Base-by-base conservation (phyloP, 1,284 basidiomycete genomes). In the Marasmius fiardii region DNA sequence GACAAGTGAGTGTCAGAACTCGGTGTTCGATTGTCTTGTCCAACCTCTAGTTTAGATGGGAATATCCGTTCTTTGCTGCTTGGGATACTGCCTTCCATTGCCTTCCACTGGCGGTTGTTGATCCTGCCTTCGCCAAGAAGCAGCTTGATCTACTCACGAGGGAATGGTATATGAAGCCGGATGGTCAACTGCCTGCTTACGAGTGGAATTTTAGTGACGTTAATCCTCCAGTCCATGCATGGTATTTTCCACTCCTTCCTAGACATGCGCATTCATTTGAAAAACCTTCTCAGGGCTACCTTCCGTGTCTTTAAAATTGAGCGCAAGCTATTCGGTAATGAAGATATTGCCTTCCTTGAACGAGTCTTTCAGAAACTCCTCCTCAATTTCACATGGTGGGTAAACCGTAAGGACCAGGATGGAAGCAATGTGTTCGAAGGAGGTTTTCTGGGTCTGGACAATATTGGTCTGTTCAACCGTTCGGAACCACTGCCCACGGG, bases 51-150 rank as follows among this genome's bases (percentile, higher is more conserved):
- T 41, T 14, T 48, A 89, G 88, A 68, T 98, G 96, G 96, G 96
- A 99, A 73, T 97, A 96, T 66, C 94, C 94, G 1, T 96, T 95
- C 81, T 96, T 94, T 64, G 93, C 93, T 0, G 90, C 80, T 62
- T 92, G 95, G 95, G 95, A 98, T 71, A 95, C 92, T 2, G 96
- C 96, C 5, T 99, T 99, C 81, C 96, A 99, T 70, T 98, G 95
- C 67, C 93, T 99, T 60, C 96, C 96, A 1, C 83, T 99, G 7
- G 95, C 96, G 11, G 87, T 98, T 66, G 89, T 98, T 31, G 96
- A 99, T 69, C 91, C 96, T 2, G 78, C 85, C 0, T 98, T 97
- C 65, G 95, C 96, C 34, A 99, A 99, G 80, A 96, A 96, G 71
- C 96, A 99, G 71, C 82, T 99, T 39, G 95, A 98, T 69, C 71